Evolutionary conservation across 306 rosid species (phyloP).

Genomic region (Vigna unguiculata): DNA sequence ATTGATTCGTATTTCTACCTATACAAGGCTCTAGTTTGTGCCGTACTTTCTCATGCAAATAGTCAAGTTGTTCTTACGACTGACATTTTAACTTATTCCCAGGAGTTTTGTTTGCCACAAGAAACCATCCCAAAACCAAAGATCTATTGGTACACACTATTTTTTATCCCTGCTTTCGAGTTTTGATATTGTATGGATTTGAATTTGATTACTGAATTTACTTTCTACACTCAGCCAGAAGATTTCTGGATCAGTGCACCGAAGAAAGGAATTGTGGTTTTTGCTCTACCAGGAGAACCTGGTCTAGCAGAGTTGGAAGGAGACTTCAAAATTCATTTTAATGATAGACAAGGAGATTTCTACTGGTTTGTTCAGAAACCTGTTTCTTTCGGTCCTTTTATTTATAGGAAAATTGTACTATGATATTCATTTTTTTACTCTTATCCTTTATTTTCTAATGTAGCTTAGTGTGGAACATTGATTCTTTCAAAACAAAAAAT

Average conservation of each 20-base stretch:
- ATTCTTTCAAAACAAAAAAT: too few relatives aligned
- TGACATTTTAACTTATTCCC: constrained; percentile 47
- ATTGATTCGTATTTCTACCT: constrained; percentile 12
- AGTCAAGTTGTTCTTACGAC: constrained; percentile 35
- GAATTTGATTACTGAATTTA: constrained; percentile 36
- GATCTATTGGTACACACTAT: constrained; percentile 72
- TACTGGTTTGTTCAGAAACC: constrained; percentile 67
- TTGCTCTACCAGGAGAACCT: constrained; percentile 95
- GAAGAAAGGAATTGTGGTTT: constrained; percentile 89
- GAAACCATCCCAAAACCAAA: constrained; percentile 80
- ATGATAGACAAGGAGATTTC: constrained; percentile 95
- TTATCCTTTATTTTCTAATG: too few relatives aligned
- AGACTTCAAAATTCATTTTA: constrained; percentile 91
- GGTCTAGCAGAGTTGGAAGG: constrained; percentile 86
- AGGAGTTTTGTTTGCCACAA: constrained; percentile 85
- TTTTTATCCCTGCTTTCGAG: constrained; percentile 26
- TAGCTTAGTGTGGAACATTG: too few relatives aligned
- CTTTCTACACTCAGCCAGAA: constrained; percentile 71
- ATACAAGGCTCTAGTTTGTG: constrained; percentile 15
- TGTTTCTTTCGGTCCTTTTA: constrained; percentile 15
- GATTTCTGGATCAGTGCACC: constrained; percentile 91
- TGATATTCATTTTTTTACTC: too few relatives aligned
- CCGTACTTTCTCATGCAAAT: constrained; percentile 25
- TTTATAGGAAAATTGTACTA: too few relatives aligned
- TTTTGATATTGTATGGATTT: constrained; percentile 1